A percentile compares a stretch with the other conserved stretches of the same genome.
These are phyloP conservation scores for Quercus tomentella DNA, from an alignment of 331 rosid genomes.

Conservation along the genomic window DNA sequence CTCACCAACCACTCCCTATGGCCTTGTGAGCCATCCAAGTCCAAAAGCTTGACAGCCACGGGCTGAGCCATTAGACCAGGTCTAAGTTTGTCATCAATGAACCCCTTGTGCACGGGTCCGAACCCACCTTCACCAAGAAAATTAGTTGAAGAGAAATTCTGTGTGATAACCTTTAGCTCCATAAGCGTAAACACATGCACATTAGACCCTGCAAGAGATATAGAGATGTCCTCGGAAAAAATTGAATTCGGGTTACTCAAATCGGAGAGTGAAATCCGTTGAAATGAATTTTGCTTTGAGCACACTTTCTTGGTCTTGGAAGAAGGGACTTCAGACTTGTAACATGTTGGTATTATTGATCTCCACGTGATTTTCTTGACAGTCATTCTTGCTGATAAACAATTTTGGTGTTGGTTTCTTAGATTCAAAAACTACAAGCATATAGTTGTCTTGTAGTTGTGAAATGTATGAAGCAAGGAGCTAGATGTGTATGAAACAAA, in stretches of 20 bases:
- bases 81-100: slow-evolving; percentile 74
- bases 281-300: slow-evolving; percentile 42
- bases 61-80: slow-evolving; percentile 74
- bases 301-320: slow-evolving; percentile 40
- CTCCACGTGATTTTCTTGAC: slow-evolving; percentile 49
- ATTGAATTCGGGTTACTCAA: slow-evolving; percentile 59
- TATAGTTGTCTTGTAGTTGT: not conserved
- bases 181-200: slow-evolving; percentile 55
- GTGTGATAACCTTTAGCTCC: slow-evolving; percentile 79
- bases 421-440: slow-evolving; percentile 1
- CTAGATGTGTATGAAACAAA: no score
- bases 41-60: slow-evolving; percentile 85
- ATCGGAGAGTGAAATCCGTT: slow-evolving; percentile 58
- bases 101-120: slow-evolving; percentile 92
- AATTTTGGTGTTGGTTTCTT: slow-evolving; percentile 3
- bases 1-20: slow-evolving; percentile 97
- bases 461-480: slow-evolving; percentile 1
- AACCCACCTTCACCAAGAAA: slow-evolving; percentile 95
- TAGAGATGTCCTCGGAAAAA: slow-evolving; percentile 70
- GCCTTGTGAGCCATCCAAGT: slow-evolving; percentile 87
- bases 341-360: slow-evolving; percentile 56
- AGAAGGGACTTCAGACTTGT: slow-evolving; percentile 28
- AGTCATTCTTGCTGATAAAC: not conserved
- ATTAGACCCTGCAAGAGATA: slow-evolving; percentile 81
- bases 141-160: slow-evolving; percentile 59